Conservation (phyloP, 2,329 filamentous ascomycete genomes). For the Phymatotrichopsis omnivora region DNA sequence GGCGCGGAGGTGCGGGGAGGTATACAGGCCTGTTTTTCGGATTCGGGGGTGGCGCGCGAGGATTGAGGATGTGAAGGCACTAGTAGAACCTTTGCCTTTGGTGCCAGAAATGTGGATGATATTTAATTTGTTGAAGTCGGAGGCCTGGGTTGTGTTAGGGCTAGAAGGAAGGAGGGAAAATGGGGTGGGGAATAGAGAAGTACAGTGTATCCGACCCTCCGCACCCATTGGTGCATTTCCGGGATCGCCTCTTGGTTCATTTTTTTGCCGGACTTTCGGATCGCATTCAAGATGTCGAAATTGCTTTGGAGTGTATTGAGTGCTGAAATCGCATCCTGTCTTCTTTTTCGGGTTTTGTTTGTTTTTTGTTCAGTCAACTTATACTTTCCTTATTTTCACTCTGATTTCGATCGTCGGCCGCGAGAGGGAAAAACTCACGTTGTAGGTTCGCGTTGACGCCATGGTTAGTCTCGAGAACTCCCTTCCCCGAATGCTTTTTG, state of each 20-base stretch:
- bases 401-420: no score
- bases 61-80: conserved; percentile 71
- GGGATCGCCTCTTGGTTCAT: conserved; percentile 69
- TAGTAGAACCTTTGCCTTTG: conserved; percentile 87
- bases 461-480: no score
- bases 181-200: conserved; percentile 33
- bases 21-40: conserved; percentile 55
- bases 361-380: no score
- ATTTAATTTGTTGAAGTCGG: conserved; percentile 50
- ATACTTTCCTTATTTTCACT: no score
- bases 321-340: conserved; percentile 59
- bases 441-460: no score
- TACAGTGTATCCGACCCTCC: conserved; percentile 64
- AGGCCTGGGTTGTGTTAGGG: conserved; percentile 40
- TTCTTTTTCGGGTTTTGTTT: no score
- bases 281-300: conserved; percentile 63
- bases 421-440: no score
- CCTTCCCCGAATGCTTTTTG: no score
- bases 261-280: conserved; percentile 60
- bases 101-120: conserved; percentile 81
- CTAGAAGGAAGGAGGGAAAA: conserved; percentile 3
- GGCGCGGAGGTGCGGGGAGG: conserved; percentile 57
- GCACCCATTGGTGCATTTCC: conserved; percentile 71
- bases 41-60: conserved; percentile 51
- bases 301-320: conserved; percentile 74